A percentile compares a stretch with the other conserved stretches of the same genome.
Conservation (phyloP, 352 stramenopile genomes). For the Hyaloperonospora arabidopsidis region DNA sequence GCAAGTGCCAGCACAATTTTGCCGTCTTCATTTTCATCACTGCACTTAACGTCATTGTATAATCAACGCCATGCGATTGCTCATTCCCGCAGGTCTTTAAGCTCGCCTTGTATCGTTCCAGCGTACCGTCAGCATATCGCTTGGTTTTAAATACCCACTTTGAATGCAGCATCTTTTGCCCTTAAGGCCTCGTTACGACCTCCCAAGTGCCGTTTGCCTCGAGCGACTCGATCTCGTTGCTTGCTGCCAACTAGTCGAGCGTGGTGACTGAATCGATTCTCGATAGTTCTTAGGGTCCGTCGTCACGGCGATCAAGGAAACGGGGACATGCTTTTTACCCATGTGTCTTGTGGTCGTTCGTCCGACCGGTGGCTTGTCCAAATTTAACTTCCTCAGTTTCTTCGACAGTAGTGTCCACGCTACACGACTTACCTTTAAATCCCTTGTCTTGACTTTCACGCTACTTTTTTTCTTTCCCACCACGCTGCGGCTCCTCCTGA, state of each 20-base stretch:
- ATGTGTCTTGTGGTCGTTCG: background rate
- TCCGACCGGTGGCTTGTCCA: too few species aligned
- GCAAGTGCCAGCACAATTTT: background rate
- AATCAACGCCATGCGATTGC: background rate
- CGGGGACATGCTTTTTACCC: background rate
- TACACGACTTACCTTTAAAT: too few species aligned
- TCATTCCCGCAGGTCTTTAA: conserved; percentile 5
- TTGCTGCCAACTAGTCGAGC: background rate
- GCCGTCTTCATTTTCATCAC: background rate
- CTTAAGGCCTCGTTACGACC: background rate
- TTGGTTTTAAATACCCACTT: conserved; percentile 32
- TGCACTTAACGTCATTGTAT: background rate
- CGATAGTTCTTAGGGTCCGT: background rate
- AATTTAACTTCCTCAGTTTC: too few species aligned
- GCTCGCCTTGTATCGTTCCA: conserved; percentile 20
- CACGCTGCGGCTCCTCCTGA: too few species aligned
- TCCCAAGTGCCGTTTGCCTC: conserved; percentile 1
- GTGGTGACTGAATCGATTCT: background rate
- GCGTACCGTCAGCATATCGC: conserved; percentile 5
- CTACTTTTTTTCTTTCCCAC: too few species aligned
- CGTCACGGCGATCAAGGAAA: background rate
- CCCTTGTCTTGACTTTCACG: too few species aligned
- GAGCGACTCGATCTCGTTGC: conserved; percentile 9
- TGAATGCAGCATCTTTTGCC: conserved; percentile 9
- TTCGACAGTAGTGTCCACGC: too few species aligned